These are phyloP conservation scores for Yamadazyma membranifaciens DNA, from an alignment of 1,139 yeast species.

Conservation along the genomic window DNA sequence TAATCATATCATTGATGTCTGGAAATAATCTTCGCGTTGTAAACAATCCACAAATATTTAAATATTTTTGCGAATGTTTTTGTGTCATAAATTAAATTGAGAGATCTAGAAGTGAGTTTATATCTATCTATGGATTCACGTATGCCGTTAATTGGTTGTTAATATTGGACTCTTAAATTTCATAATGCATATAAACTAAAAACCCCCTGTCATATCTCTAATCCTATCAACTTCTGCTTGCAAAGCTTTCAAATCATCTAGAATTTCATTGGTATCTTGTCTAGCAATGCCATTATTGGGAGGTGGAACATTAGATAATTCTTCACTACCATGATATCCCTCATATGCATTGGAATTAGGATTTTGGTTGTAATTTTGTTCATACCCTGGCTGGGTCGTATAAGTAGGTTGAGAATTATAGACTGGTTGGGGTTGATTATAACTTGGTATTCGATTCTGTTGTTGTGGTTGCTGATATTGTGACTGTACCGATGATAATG, in stretches of 20 bases:
- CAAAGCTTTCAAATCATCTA: slow-evolving; percentile 60
- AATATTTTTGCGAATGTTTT: not conserved
- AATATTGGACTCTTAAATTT: no score
- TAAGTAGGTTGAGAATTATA: no score
- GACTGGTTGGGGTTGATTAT: no score
- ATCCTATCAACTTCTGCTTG: slow-evolving; percentile 65
- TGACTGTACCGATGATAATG: slow-evolving; percentile 9
- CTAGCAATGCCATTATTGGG: not conserved
- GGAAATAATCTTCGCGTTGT: slow-evolving; percentile 6
- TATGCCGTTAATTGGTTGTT: no score
- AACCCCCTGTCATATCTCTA: slow-evolving; percentile 50
- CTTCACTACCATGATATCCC: not conserved
- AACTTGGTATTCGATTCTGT: slow-evolving; percentile 10
- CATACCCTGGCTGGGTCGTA: no score
- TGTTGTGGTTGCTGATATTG: slow-evolving; percentile 4
- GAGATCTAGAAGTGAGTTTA: not conserved
- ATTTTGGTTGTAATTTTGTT: no score
- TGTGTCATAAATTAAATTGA: not conserved
- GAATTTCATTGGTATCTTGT: slow-evolving; percentile 27
- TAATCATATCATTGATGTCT: slow-evolving; percentile 2
- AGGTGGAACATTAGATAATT: not conserved
- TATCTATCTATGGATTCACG: no score
- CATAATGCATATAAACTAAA: slow-evolving; percentile 17
- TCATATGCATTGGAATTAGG: slow-evolving; percentile 8
- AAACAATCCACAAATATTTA: slow-evolving; percentile 3